Base-by-base conservation (phyloP, 2,329 filamentous ascomycete genomes). In the Epichloe hybrida region DNA sequence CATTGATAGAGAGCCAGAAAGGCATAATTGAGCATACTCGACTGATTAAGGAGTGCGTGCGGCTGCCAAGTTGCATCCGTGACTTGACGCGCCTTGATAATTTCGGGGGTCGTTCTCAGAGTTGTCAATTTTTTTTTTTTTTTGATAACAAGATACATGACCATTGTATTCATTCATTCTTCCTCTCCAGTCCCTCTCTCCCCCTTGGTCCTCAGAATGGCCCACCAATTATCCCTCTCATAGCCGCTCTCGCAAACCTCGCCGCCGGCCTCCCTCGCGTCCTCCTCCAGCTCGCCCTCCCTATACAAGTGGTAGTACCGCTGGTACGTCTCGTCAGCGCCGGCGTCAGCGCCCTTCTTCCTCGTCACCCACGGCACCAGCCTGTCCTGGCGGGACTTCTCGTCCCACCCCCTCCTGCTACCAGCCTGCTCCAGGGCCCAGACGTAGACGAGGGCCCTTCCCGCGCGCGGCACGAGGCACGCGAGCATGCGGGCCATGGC, bases 141-240 rank as follows among this genome's bases (percentile, higher is more conserved):
- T 17, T 17, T 17, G 17, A n/a, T n/a, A 8, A 9, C 27, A 27
- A 7, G 23, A 23, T 1, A 31, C 27, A 31, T 31, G 27, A 31
- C n/a, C n/a, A n/a, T n/a, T n/a, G n/a, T n/a, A n/a, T n/a, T n/a
- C 8, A 4, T 31, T 11, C 8, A 9, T 31, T n/a, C 27, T 15
- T n/a, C 12, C 5, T 13, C 12, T 7, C 20, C 15, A 6, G 21
- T 11, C 36, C 2, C 36, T 37, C 36, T 2, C 36, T n/a, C 36
- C 1, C 15, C 15, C 36, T 39, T 48, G 46, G 11, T 40, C 17
- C 11, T 64, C 57, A 67, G 70, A 63, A 95, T 83, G 50, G 83
- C 88, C 91, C 91, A 98, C 93, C 93, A 97, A 69, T 98, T 98
- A 64, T 97, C 93, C 71, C 83, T 90, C 64, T 98, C 93, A 68